A percentile compares a stretch with the other conserved stretches of the same genome.
Evolutionary conservation across 805 yeast species (phyloP).

Genomic region (Jamesozyma hellenica): DNA sequence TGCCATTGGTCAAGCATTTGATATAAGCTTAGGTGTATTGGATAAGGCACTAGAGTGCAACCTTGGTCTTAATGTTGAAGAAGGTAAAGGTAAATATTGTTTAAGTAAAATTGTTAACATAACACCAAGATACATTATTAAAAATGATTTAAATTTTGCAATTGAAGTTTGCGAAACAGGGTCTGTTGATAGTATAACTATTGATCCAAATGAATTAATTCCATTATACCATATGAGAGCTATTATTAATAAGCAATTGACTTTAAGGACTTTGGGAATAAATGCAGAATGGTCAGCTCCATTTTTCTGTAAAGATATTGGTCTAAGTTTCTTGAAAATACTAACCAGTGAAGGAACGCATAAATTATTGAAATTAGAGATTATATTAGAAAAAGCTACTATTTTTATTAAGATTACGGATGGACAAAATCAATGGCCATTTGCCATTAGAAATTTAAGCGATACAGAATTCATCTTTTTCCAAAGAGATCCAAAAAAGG

Average conservation of each 20-base stretch:
- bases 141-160: slow-evolving; percentile 47
- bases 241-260: slow-evolving; percentile 47
- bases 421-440: slow-evolving; percentile 84
- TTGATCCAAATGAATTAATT: slow-evolving; percentile 37
- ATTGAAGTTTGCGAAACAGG: slow-evolving; percentile 62
- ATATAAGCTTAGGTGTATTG: slow-evolving; percentile 39
- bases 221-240: slow-evolving; percentile 57
- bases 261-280: slow-evolving; percentile 47
- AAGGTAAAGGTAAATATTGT: slow-evolving; percentile 78
- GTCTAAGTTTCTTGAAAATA: slow-evolving; percentile 67
- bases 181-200: slow-evolving; percentile 38
- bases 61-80: slow-evolving; percentile 64
- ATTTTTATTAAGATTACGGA: slow-evolving; percentile 64
- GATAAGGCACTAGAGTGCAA: slow-evolving; percentile 53
- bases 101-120: slow-evolving; percentile 68
- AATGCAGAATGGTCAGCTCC: slow-evolving; percentile 78
- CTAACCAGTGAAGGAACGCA: slow-evolving; percentile 57
- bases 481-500: slow-evolving; percentile 64
- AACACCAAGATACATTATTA: slow-evolving; percentile 71
- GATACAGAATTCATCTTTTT: slow-evolving; percentile 77
- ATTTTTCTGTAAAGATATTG: slow-evolving; percentile 73
- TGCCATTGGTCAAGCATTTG: slow-evolving; percentile 77
- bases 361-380: slow-evolving; percentile 58
- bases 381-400: slow-evolving; percentile 71
- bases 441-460: slow-evolving; percentile 79